phyloP scores from a whole-genome alignment of 2,329 filamentous ascomycete genomes.

The Talaromyces sp. region DNA sequence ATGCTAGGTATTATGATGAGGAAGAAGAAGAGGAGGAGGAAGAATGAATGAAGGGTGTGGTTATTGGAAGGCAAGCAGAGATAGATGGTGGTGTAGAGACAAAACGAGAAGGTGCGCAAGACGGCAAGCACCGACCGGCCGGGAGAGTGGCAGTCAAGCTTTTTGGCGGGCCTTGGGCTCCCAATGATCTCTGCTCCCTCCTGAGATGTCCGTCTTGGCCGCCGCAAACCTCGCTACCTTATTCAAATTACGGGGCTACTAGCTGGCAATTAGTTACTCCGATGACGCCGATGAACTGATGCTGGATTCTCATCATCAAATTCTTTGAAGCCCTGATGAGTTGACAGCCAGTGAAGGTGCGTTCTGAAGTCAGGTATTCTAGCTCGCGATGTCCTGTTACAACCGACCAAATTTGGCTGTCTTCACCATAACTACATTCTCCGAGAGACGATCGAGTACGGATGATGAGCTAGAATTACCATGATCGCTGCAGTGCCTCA shows the following conservation, averaged over 20 bases:
- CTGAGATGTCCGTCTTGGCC: conserved; percentile 10
- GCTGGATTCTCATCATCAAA: not conserved
- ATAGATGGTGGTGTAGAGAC: not conserved
- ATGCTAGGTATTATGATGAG: too few species aligned
- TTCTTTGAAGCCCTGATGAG: not conserved
- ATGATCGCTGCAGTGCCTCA: not conserved
- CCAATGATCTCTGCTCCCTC: conserved; percentile 8
- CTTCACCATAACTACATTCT: not conserved
- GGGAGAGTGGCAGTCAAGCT: conserved; percentile 15
- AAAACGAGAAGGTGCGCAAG: not conserved
- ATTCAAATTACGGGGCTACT: not conserved
- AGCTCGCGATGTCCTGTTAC: not conserved
- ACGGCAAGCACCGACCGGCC: conserved; percentile 7
- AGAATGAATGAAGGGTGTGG: not conserved
- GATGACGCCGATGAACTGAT: not conserved
- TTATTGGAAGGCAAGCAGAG: not conserved
- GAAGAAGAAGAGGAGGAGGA: not conserved
- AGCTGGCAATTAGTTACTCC: conserved; percentile 2
- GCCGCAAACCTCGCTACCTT: not conserved
- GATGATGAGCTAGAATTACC: not conserved
- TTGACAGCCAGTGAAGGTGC: not conserved
- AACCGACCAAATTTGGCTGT: not conserved
- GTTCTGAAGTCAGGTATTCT: not conserved
- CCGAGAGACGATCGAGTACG: not conserved
- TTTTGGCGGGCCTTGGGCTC: conserved; percentile 15